Percentiles rank a stretch among this genome's conserved stretches.
phyloP scores from a whole-genome alignment of 2,329 filamentous ascomycete genomes.

The Graphilbum fragrans region DNA sequence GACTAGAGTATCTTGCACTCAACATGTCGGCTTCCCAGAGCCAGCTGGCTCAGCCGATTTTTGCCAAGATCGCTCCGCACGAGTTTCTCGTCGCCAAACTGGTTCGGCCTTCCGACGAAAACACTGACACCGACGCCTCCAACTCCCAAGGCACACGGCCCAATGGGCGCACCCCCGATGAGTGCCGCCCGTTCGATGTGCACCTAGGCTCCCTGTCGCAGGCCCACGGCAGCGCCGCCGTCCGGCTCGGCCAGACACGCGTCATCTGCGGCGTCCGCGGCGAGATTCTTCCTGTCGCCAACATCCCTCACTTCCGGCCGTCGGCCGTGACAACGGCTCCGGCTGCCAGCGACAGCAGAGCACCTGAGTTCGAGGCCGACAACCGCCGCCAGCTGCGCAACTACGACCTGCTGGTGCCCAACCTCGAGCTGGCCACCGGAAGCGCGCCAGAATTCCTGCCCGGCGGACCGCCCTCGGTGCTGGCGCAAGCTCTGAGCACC shows the following conservation, averaged over 20 bases:
- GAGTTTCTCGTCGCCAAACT: constrained; percentile 87
- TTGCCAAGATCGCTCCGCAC: constrained; percentile 80
- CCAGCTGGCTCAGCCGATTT: constrained; percentile 47
- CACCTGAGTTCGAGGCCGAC: constrained; percentile 7
- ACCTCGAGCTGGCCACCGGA: constrained; percentile 84
- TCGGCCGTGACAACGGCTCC: constrained; percentile 4
- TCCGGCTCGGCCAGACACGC: constrained; percentile 79
- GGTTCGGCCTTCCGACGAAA: constrained; percentile 30
- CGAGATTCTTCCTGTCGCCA: constrained; percentile 65
- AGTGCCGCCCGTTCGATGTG: constrained; percentile 61
- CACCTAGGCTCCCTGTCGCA: constrained; percentile 80
- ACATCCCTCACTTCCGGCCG: constrained; percentile 57
- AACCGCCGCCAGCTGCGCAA: constrained; percentile 38
- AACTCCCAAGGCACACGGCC: constrained; percentile 47
- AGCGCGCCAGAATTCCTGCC: constrained; percentile 78
- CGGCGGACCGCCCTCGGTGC: constrained; percentile 64
- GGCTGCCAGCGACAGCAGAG: neutral
- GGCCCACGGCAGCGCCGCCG: constrained; percentile 78
- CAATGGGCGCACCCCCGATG: constrained; percentile 62
- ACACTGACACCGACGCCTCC: constrained; percentile 1
- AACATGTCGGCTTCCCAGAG: constrained; percentile 8
- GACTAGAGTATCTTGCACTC: too few relatives aligned
- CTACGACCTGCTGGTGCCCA: constrained; percentile 74
- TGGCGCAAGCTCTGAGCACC: constrained; percentile 78
- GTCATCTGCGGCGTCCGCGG: constrained; percentile 88